Conservation (phyloP, 2,329 filamentous ascomycete species). For the Botrytis deweyae region DNA sequence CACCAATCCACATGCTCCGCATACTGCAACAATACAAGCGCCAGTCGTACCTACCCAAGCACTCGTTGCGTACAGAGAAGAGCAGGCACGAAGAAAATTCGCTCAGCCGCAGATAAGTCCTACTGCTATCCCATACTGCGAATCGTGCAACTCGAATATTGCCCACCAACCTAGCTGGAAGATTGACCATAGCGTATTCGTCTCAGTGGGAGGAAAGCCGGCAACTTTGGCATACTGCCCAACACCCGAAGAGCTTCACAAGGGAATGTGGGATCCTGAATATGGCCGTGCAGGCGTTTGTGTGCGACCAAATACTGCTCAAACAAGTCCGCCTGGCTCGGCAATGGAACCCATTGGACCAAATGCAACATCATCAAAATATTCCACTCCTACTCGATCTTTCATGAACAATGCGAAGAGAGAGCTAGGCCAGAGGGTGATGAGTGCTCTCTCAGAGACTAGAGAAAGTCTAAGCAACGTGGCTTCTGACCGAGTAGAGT, state of each 20-base stretch:
- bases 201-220: conserved; percentile 22
- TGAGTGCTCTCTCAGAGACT: conserved; percentile 18
- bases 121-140: conserved; percentile 8
- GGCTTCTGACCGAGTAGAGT: not conserved
- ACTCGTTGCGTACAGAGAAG: conserved; percentile 42
- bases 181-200: conserved; percentile 27
- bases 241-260: conserved; percentile 23
- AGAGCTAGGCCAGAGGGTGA: conserved; percentile 6
- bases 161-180: conserved; percentile 23
- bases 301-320: not conserved
- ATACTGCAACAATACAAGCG: conserved; percentile 48
- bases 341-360: not conserved
- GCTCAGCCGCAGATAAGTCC: conserved; percentile 19
- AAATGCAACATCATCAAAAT: not conserved
- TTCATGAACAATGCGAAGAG: conserved; percentile 14
- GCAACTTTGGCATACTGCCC: conserved; percentile 21
- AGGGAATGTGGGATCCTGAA: conserved; percentile 23
- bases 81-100: conserved; percentile 22
- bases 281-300: conserved; percentile 23
- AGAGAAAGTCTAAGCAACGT: not conserved
- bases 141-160: conserved; percentile 20
- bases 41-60: conserved; percentile 44
- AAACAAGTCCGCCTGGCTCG: not conserved
- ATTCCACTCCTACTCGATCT: conserved; percentile 15
- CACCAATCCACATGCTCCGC: conserved; percentile 49